Evolutionary conservation across 2,329 filamentous ascomycete species (phyloP).

Genomic region (Fusarium annulatum): DNA sequence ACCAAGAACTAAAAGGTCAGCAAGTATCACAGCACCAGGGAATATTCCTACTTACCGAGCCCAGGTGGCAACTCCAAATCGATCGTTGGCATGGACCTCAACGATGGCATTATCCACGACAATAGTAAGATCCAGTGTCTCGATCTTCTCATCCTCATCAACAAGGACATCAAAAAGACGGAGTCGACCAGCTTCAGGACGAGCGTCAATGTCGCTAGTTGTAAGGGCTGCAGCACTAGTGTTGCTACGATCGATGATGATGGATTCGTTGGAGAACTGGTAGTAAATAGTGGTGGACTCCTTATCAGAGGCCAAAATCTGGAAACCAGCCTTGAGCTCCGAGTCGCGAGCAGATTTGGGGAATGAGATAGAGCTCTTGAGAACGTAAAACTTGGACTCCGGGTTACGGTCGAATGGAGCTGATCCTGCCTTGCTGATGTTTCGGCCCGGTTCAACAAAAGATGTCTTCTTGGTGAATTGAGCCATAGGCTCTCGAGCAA

Average conservation of each 20-base stretch:
- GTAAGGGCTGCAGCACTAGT: conserved; percentile 54
- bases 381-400: conserved; percentile 53
- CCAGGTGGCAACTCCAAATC: conserved; percentile 57
- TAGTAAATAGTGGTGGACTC: conserved; percentile 58
- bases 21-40: not conserved
- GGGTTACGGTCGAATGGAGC: conserved; percentile 21
- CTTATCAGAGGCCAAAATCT: conserved; percentile 53
- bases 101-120: conserved; percentile 53
- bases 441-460: conserved; percentile 42
- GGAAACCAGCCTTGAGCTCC: conserved; percentile 53
- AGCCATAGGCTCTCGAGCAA: conserved; percentile 51
- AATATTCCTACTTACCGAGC: conserved; percentile 49
- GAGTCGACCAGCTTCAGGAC: conserved; percentile 52
- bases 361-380: conserved; percentile 53
- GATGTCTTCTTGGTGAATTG: conserved; percentile 45
- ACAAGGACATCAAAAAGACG: conserved; percentile 54
- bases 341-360: conserved; percentile 48
- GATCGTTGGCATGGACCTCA: conserved; percentile 55
- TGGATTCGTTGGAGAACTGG: conserved; percentile 57
- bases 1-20: conserved; percentile 50
- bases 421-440: conserved; percentile 26
- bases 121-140: conserved; percentile 54
- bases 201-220: conserved; percentile 52
- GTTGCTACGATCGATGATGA: conserved; percentile 55
- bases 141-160: conserved; percentile 46